phyloP scores from a whole-genome alignment of 805 yeast species.

The Saccharomyces kudriavzevii region DNA sequence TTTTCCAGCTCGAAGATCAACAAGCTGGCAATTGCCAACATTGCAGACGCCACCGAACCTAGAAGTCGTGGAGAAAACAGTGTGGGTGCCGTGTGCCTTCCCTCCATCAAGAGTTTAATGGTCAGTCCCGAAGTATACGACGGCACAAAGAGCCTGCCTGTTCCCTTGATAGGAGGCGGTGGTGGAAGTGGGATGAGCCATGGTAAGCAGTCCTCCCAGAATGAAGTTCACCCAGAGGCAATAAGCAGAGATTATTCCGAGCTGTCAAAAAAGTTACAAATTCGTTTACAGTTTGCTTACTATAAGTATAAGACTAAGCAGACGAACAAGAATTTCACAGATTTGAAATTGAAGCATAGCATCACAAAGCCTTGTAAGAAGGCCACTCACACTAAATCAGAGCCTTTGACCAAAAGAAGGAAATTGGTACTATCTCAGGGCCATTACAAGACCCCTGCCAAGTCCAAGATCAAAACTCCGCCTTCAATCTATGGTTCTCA shows the following conservation, averaged over 20 bases:
- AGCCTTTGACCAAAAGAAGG: constrained; percentile 11
- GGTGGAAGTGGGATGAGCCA: neutral
- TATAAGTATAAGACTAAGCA: constrained; percentile 46
- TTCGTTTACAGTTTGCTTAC: constrained; percentile 44
- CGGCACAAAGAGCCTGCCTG: neutral
- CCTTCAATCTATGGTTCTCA: neutral
- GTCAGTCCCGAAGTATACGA: constrained; percentile 1
- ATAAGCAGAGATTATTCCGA: constrained; percentile 7
- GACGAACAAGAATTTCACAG: constrained; percentile 16
- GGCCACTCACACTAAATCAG: neutral
- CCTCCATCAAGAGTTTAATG: neutral
- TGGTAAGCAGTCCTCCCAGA: neutral
- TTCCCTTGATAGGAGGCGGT: neutral
- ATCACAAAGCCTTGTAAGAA: neutral
- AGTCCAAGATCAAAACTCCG: constrained; percentile 3
- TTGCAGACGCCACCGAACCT: neutral
- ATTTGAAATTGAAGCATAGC: constrained; percentile 10
- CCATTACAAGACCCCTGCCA: constrained; percentile 20
- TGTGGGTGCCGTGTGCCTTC: neutral
- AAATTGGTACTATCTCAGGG: constrained; percentile 25
- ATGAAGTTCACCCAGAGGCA: neutral
- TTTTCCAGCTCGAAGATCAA: constrained; percentile 22
- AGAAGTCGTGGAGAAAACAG: neutral
- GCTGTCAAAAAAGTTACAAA: constrained; percentile 33
- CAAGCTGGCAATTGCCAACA: constrained; percentile 7